Base-by-base conservation (phyloP, 1,139 yeast genomes). In the Diutina siamensis region DNA sequence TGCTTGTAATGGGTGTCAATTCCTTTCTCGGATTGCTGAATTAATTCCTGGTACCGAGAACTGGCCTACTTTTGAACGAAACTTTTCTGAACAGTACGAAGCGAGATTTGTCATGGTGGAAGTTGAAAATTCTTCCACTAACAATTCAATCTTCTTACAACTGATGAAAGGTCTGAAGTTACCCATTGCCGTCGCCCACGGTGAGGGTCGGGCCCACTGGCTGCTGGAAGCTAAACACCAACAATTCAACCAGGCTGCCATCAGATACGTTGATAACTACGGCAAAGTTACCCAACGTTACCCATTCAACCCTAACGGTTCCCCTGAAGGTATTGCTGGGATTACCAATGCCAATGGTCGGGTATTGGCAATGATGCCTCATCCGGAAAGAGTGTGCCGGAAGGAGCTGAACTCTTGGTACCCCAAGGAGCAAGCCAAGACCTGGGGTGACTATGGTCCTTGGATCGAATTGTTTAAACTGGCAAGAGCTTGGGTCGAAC, bases 1-100 rank as follows among this genome's bases (percentile, higher is more conserved):
- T 64, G 96, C 96, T 44, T 94, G 99, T 74, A 94, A 94, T 61
- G 99, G 99, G 50, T 94, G 99, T 69, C 99, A 94, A 66, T 94
- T 94, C 71, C 68, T 92, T 59, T 82, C 95, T 50, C 81, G 92
- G 66, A 77, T 94, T 52, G 85, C 88, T 55, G 81, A 78, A 53
- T 74, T 94, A 57, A 87, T 94, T 51, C 97, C 97, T 32, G 98
- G 97, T 45, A 83, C 97, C 51, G 94, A 84, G 53, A 71, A 80
- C 71, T 94, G 99, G 99, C 99, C 99, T 50, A 76, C 87, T 13
- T 94, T 94, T 60, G 97, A 88, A 68, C 81, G 89, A 63, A 94
- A 94, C 68, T 60, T 68, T 47, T 82, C 94, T 55, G 98, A 94
- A 65, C 98, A 94, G 63, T 94, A 89, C 63, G 98, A 94, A 67